Percentiles rank a stretch among this genome's conserved stretches.
Evolutionary conservation across 768 basidiomycete genomes (phyloP).

Genomic region (Exsudoporus frostii): DNA sequence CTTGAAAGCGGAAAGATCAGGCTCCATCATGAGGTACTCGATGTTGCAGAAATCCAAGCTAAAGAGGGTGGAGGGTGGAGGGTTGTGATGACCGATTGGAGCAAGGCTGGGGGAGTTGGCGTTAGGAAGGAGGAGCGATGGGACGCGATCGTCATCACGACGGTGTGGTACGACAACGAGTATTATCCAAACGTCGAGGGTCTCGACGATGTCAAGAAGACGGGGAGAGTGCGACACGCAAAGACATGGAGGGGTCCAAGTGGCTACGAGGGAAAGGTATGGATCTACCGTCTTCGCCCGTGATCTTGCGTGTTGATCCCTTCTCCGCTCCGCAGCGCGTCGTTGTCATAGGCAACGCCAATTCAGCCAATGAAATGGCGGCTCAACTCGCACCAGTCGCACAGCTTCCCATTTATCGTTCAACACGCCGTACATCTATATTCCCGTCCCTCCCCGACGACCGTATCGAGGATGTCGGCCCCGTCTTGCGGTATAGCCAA

Average conservation of each 20-base stretch:
- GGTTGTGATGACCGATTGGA: conserved; percentile 39
- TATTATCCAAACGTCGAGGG: conserved; percentile 45
- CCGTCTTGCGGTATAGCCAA: conserved; percentile 35
- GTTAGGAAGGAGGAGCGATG: conserved; percentile 36
- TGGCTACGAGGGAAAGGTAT: conserved; percentile 35
- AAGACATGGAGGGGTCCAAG: conserved; percentile 40
- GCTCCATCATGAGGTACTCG: conserved; percentile 39
- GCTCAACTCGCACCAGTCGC: conserved; percentile 42
- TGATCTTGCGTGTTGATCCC: background rate
- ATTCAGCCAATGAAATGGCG: conserved; percentile 52
- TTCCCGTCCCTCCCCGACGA: conserved; percentile 43
- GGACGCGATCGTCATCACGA: conserved; percentile 50
- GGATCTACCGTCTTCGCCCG: background rate
- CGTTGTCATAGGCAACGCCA: conserved; percentile 49
- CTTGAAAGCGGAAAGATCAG: conserved; percentile 34
- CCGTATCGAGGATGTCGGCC: conserved; percentile 42
- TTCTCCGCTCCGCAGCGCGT: conserved; percentile 33
- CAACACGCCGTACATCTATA: conserved; percentile 41
- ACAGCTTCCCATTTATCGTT: conserved; percentile 43
- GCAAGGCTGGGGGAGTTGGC: conserved; percentile 16
- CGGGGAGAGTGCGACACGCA: conserved; percentile 41
- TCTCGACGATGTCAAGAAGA: conserved; percentile 34
- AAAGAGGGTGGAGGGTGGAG: conserved; percentile 36
- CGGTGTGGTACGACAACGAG: conserved; percentile 44
- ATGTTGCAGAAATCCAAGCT: conserved; percentile 35